Evolutionary conservation across 495 filamentous ascomycete genomes (phyloP), one percentile per base, ranked within the genome.

Genomic region (Sabuloglossum arenarium): DNA sequence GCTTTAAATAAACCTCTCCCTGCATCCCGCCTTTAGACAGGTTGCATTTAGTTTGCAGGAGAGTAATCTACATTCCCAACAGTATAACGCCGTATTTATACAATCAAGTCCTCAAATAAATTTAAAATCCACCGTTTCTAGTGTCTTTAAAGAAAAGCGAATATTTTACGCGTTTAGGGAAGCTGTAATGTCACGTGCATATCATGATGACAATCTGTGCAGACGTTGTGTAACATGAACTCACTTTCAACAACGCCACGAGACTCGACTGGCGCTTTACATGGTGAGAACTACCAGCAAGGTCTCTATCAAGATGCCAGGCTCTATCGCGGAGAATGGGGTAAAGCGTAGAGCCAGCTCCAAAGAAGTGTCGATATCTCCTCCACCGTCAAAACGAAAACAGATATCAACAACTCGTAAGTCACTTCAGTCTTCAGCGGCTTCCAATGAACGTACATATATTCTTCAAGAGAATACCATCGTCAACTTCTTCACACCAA

Each of bases 401-500:
- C 67, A 81, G 16, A 79, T 83, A 60, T 80, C 82, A 27, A 82
- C 85, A 51, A 89, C 83, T 45, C 83, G 85, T 91, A 66, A 64
- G 79, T 63, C 12, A 47, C 31, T 32, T 24, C 24, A 9, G 30
- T 34, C 56, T 23, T 55, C 30, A 58, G 43, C 56, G 24, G 9
- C 46, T 29, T 59, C 4, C 46, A 10, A 54, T 34, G 50, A 29
- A 25, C 9, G 49, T 21, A 59, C 16, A 59, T 54, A 43, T 57
- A 50, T 43, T 14, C 21, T 27, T 23, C 51, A 73, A 86, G 73
- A 87, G 72, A 66, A 61, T 29, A 72, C 81, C 0, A 80, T 93
- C 10, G 74, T 82, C 12, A 86, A 74, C 34, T 99, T 99, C 69
- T 96, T 99, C 70, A 94, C 81, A 0, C 88, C 91, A 0, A 64